A percentile compares a stretch with the other conserved stretches of the same genome.
Evolutionary conservation across 2,329 filamentous ascomycete genomes (phyloP).

Genomic region (Boeremia exigua): DNA sequence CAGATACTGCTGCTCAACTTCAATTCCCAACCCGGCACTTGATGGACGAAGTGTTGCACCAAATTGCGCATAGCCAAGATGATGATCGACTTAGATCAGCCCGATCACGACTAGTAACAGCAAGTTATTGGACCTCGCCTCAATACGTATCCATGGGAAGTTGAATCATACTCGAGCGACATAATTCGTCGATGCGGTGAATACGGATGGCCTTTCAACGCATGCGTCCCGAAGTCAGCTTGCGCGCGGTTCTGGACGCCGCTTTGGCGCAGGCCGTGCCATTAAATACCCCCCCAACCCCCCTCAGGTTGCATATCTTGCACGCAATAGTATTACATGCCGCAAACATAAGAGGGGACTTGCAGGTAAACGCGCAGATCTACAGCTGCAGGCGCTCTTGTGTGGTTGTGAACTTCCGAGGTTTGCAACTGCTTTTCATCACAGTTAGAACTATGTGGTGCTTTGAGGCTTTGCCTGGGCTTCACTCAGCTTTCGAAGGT

Average conservation of each 20-base stretch:
- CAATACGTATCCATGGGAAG: neutral
- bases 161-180: neutral
- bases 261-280: neutral
- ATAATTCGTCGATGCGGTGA: neutral
- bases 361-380: neutral
- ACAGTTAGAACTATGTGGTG: neutral
- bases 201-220: neutral
- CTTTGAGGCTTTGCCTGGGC: neutral
- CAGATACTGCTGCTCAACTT: neutral
- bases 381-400: neutral
- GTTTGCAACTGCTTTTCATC: neutral
- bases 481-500: neutral
- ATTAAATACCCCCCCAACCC: neutral
- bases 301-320: neutral
- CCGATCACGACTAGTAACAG: neutral
- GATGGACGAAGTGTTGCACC: neutral
- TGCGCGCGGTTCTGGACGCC: neutral
- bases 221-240: neutral
- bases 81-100: neutral
- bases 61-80: neutral
- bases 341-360: neutral
- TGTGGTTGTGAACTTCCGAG: neutral
- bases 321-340: neutral
- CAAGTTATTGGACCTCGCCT: conserved; percentile 1
- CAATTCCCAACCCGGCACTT: neutral